Evolutionary conservation across 805 yeast genomes (phyloP).

Genomic region (Suhomyces pyralidae): DNA sequence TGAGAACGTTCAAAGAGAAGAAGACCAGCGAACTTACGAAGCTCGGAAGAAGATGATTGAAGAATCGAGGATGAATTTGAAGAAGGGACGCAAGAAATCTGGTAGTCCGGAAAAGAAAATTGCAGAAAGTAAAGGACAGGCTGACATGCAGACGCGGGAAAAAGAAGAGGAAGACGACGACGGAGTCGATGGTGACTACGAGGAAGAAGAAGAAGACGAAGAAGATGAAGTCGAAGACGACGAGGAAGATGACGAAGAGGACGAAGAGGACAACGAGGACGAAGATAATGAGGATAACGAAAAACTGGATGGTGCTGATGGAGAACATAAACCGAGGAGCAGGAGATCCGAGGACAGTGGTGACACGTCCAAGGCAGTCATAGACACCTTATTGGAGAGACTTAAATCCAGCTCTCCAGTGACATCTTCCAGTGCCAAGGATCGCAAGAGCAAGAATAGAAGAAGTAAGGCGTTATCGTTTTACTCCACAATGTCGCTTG

Average conservation of each 20-base stretch:
- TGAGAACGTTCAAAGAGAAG: conserved; percentile 79
- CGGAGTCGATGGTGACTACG: conserved; percentile 6
- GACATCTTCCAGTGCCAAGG: conserved; percentile 12
- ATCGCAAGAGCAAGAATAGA: conserved; percentile 18
- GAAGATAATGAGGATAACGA: conserved; percentile 4
- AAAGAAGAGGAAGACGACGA: conserved; percentile 7
- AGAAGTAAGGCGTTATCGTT: conserved; percentile 34
- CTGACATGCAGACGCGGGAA: conserved; percentile 8
- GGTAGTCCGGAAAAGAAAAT: conserved; percentile 1
- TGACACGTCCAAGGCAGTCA: conserved; percentile 23
- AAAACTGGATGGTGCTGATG: conserved; percentile 11
- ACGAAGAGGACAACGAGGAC: background rate
- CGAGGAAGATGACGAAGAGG: conserved; percentile 12
- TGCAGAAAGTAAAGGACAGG: conserved; percentile 6
- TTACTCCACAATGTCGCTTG: conserved; percentile 28
- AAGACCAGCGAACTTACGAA: conserved; percentile 56
- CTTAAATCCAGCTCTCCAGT: conserved; percentile 29
- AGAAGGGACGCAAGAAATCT: conserved; percentile 1
- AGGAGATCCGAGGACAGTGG: background rate
- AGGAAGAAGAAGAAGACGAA: conserved; percentile 7
- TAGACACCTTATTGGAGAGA: conserved; percentile 30
- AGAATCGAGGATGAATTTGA: conserved; percentile 13
- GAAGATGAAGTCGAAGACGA: conserved; percentile 17
- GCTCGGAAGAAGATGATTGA: conserved; percentile 34
- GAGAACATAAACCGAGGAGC: background rate